Percentiles rank a stretch among this genome's conserved stretches.
phyloP scores from a whole-genome alignment of 768 basidiomycete genomes.

The Postia placenta region DNA sequence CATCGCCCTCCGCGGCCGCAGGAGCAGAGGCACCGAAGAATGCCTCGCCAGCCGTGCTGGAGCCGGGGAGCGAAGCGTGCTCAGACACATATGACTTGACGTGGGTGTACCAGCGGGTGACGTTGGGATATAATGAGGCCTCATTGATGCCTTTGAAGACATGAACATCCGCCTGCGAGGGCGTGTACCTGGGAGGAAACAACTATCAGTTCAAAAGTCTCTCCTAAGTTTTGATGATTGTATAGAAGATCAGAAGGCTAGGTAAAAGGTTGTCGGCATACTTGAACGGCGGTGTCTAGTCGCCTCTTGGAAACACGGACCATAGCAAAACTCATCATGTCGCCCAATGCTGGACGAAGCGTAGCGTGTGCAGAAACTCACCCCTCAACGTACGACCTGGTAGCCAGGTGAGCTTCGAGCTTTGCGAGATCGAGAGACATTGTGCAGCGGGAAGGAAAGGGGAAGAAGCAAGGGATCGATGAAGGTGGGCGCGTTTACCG shows the following conservation, averaged over 20 bases:
- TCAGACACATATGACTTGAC: slow-evolving; percentile 83
- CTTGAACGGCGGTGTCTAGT: slow-evolving; percentile 82
- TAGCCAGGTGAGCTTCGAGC: slow-evolving; percentile 82
- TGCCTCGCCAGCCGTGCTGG: slow-evolving; percentile 73
- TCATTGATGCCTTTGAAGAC: slow-evolving; percentile 79
- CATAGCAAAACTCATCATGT: slow-evolving; percentile 78
- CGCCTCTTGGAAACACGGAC: slow-evolving; percentile 97
- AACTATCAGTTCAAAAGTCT: background rate
- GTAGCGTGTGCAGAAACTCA: slow-evolving; percentile 36
- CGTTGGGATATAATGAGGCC: slow-evolving; percentile 61
- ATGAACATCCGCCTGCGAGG: slow-evolving; percentile 90
- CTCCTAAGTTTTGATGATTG: too few relatives aligned
- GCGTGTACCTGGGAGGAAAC: slow-evolving; percentile 57
- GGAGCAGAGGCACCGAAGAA: slow-evolving; percentile 55
- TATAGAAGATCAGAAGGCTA: slow-evolving; percentile 61
- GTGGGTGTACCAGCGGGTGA: slow-evolving; percentile 90
- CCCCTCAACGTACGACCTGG: slow-evolving; percentile 90
- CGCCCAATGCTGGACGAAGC: slow-evolving; percentile 4
- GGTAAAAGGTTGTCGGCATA: slow-evolving; percentile 66
- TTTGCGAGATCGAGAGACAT: slow-evolving; percentile 68
- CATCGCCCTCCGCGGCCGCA: slow-evolving; percentile 31
- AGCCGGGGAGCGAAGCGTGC: slow-evolving; percentile 73
- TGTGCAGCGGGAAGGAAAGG: slow-evolving; percentile 6
- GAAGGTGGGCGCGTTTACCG: background rate
- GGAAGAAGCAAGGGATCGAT: slow-evolving; percentile 12